phyloP scores from a whole-genome alignment of 139 green algal species.

The Picochlorum sp. region DNA sequence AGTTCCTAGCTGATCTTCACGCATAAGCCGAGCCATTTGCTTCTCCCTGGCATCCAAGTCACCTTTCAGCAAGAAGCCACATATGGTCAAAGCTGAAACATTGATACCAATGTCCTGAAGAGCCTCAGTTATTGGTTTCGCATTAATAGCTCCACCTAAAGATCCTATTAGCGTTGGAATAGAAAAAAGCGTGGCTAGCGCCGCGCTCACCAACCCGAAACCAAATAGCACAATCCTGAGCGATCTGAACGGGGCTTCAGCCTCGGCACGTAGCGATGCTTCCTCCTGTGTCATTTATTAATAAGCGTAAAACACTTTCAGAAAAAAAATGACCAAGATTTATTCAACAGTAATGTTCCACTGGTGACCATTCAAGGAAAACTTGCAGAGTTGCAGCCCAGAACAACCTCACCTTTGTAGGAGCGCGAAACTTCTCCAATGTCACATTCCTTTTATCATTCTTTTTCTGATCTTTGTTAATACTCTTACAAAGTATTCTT shows the following conservation, averaged over 20 bases:
- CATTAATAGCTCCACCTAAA: conserved; percentile 33
- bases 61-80: conserved; percentile 26
- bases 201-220: conserved; percentile 37
- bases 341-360: not conserved
- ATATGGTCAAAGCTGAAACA: conserved; percentile 28
- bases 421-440: too few relatives aligned
- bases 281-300: conserved; percentile 5
- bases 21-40: conserved; percentile 52
- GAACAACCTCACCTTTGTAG: too few relatives aligned
- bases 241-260: conserved; percentile 47
- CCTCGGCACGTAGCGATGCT: conserved; percentile 40
- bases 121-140: conserved; percentile 40
- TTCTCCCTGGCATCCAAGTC: conserved; percentile 52
- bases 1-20: conserved; percentile 54
- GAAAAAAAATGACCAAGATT: not conserved
- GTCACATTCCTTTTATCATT: too few relatives aligned
- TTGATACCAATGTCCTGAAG: conserved; percentile 58
- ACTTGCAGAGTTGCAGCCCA: too few relatives aligned
- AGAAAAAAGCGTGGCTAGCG: conserved; percentile 45
- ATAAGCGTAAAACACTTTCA: not conserved
- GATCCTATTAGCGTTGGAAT: conserved; percentile 45
- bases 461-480: too few relatives aligned
- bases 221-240: conserved; percentile 62
- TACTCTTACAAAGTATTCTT: too few relatives aligned
- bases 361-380: too few relatives aligned